phyloP scores from a whole-genome alignment of 164 flowering plant species.

The Vitis rupestris region DNA sequence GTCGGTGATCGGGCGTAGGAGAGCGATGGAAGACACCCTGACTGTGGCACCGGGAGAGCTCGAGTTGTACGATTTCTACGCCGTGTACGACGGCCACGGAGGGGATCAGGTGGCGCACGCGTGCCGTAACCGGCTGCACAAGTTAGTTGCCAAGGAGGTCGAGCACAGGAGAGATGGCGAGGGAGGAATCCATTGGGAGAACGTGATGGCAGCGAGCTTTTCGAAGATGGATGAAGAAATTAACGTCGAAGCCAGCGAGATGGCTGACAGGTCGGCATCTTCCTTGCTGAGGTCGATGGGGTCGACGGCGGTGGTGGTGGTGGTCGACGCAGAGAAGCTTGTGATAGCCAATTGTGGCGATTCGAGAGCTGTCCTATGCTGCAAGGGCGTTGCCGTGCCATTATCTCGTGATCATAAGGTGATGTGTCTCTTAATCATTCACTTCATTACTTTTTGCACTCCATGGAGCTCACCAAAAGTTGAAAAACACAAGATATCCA shows the following conservation, averaged over 20 bases:
- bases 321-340: constrained; percentile 26
- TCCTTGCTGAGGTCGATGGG: constrained; percentile 12
- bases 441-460: too few species aligned
- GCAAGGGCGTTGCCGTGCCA: constrained; percentile 29
- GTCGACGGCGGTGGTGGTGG: constrained; percentile 30
- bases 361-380: constrained; percentile 29
- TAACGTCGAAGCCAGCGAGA: neutral
- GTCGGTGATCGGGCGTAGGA: constrained; percentile 37
- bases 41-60: constrained; percentile 16
- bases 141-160: constrained; percentile 16
- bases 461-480: too few species aligned
- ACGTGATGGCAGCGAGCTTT: constrained; percentile 26
- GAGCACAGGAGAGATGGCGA: constrained; percentile 1
- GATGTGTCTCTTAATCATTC: neutral
- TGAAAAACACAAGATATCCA: too few species aligned
- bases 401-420: constrained; percentile 42
- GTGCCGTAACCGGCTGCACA: constrained; percentile 30
- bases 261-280: too few species aligned
- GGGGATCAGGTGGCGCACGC: constrained; percentile 18
- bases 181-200: constrained; percentile 21
- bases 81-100: constrained; percentile 37
- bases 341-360: constrained; percentile 40
- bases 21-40: constrained; percentile 39
- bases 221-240: constrained; percentile 34
- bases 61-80: constrained; percentile 22